A percentile compares a stretch with the other conserved stretches of the same genome.
Evolutionary conservation across 208 protist species (phyloP).

Genomic region (Leishmania braziliensis): DNA sequence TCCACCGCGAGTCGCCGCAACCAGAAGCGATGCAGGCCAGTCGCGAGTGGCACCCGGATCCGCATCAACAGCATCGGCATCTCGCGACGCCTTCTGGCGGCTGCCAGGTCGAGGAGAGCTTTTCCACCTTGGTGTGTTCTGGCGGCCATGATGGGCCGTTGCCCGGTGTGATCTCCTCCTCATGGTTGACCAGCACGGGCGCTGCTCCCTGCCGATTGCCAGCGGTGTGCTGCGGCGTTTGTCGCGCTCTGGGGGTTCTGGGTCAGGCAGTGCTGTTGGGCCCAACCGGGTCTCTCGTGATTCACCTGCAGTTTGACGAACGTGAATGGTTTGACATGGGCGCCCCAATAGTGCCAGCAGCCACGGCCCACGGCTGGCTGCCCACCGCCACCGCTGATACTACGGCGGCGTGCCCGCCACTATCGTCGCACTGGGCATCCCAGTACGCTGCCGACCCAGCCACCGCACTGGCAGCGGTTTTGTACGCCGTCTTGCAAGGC

Average conservation of each 20-base stretch:
- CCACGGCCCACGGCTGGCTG: neutral
- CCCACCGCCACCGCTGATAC: slow-evolving; percentile 5
- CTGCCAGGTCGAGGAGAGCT: neutral
- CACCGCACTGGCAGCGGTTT: slow-evolving; percentile 9
- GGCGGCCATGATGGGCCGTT: neutral
- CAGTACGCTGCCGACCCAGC: slow-evolving; percentile 10
- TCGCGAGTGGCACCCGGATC: neutral
- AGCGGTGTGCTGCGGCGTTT: slow-evolving; percentile 53
- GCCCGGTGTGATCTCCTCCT: neutral
- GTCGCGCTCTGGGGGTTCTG: slow-evolving; percentile 33
- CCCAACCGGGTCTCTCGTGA: slow-evolving; percentile 59
- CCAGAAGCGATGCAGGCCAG: slow-evolving; percentile 13
- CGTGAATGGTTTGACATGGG: slow-evolving; percentile 24
- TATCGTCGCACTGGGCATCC: slow-evolving; percentile 5
- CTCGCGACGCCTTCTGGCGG: neutral
- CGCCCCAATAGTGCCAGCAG: neutral
- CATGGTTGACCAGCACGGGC: neutral
- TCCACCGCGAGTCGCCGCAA: slow-evolving; percentile 1
- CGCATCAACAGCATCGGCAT: neutral
- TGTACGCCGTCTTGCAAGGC: slow-evolving; percentile 30
- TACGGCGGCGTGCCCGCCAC: slow-evolving; percentile 24
- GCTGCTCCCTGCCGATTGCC: slow-evolving; percentile 13
- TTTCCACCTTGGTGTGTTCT: neutral
- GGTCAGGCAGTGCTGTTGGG: slow-evolving; percentile 64
- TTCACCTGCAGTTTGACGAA: slow-evolving; percentile 63